Evolutionary conservation across 2,329 filamentous ascomycete species (phyloP), one percentile per base, ranked within the genome.

Genomic region (Penicillium vulpinum): DNA sequence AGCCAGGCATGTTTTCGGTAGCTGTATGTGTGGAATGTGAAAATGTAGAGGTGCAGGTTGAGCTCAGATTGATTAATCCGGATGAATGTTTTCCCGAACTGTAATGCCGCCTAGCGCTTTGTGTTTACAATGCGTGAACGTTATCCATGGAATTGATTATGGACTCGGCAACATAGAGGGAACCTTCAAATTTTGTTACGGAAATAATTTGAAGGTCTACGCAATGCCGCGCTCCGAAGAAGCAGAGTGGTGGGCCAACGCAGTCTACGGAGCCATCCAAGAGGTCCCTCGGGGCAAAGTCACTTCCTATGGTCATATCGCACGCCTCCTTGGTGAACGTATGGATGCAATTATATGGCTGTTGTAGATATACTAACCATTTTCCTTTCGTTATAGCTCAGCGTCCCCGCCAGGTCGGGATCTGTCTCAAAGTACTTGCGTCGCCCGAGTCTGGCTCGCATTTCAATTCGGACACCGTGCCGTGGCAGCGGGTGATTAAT

Each of bases 401-500:
- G 69, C 81, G 88, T 2, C 86, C 88, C 1, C 85, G 92, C 56
- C 93, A 97, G 76, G 92, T 97, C 7, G 93, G 93, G 51, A 82
- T 94, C 45, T 95, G 90, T 73, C 83, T 97, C 26, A 97, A 96
- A 73, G 88, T 96, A 71, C 85, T 97, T 13, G 85, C 92, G 1
- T 60, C 84, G 56, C 67, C 78, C 0, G 72, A 77, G 0, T 76
- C 73, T 35, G 75, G 75, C 43, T 73, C 76, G 51, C 73, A 77
- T 56, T 95, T 88, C 77, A 88, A 96, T 73, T 80, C 83, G 57
- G 80, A 79, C 24, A 97, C 88, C 62, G 93, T 97, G 4, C 93
- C 93, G 0, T 97, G 93, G 93, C 93, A 97, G 78, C 82, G 94
- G 56, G 90, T 97, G 58, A 89, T 97, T 71, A 96, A 93, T 73